Evolutionary conservation across 306 rosid species (phyloP).

Genomic region (Cucurbita maxima): DNA sequence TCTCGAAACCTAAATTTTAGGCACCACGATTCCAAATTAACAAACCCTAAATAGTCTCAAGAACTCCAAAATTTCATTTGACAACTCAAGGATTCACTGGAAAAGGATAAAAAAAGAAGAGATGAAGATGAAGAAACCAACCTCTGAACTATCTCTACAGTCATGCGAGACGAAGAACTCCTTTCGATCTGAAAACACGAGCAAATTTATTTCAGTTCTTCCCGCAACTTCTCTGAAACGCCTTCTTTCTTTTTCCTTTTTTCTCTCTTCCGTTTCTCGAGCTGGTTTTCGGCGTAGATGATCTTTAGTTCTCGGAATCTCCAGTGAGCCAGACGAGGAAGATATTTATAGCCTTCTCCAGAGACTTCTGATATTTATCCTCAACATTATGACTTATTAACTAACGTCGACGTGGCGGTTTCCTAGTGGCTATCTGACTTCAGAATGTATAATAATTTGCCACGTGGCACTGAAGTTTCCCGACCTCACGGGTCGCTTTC

Average conservation of each 20-base stretch:
- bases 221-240: background rate
- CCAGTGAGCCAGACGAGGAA: background rate
- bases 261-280: background rate
- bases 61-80: background rate
- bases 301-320: background rate
- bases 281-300: background rate
- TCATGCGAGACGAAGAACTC: slow-evolving; percentile 3
- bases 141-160: slow-evolving; percentile 16
- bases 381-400: background rate
- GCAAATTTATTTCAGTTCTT: background rate
- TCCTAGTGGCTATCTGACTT: slow-evolving; percentile 19
- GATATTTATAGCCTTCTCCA: slow-evolving; percentile 65
- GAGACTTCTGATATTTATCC: slow-evolving; percentile 41
- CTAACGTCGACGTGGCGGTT: slow-evolving; percentile 30
- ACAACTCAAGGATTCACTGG: background rate
- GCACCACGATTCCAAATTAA: background rate
- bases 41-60: background rate
- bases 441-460: slow-evolving; percentile 2
- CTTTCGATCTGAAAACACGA: background rate
- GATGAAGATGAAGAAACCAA: slow-evolving; percentile 7
- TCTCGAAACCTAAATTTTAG: background rate
- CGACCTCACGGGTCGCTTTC: slow-evolving; percentile 21
- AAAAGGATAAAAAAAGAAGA: no score
- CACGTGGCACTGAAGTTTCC: slow-evolving; percentile 47
- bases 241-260: background rate